Evolutionary conservation across 108 stramenopile genomes (phyloP), one percentile per base, ranked within the genome.

Genomic region (Discostella stelligeroides): DNA sequence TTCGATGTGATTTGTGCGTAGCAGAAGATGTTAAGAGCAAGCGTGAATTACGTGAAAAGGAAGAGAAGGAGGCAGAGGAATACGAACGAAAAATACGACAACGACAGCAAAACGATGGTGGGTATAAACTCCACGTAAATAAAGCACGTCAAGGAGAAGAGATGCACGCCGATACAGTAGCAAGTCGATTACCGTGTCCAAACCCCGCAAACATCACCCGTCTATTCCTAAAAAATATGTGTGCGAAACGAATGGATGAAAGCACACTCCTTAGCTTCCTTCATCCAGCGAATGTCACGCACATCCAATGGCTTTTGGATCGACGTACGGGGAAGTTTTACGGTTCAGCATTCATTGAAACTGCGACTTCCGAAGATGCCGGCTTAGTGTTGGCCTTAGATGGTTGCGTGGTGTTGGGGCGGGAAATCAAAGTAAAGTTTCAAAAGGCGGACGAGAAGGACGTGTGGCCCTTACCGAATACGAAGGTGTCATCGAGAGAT

Each of bases 271-370:
- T 80, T 28, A 71, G 77, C 21, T 83, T 92, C 55, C 48, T 95
- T 21, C 65, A 57, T 13, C 91, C 85, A 37, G 84, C 81, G 17
- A 68, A 70, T 53, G 83, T 92, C 13, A 95, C 90, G 10, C 90
- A 92, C 65, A 87, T 92, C 62, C 92, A 95, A 67, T 95, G 95
- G 95, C 86, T 92, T 24, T 91, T 88, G 25, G 90, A 91, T 67
- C 86, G 89, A 42, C 87, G 90, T 51, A 89, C 90, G n/a, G 91
- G 89, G 25, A 86, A 79, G 50, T 95, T 91, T 66, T 91, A 91
- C 63, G 95, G 95, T 38, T 91, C 87, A 25, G 89, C 90, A 10
- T 95, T 92, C 61, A 78, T 90, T 53, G 95, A 95, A 71, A 88
- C 91, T 76, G 83, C 82, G 38, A 89, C 84, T 45, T 72, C 89